These are phyloP conservation scores for Cystobasidium ongulense DNA, from an alignment of 768 basidiomycete genomes.

Conservation along the genomic window DNA sequence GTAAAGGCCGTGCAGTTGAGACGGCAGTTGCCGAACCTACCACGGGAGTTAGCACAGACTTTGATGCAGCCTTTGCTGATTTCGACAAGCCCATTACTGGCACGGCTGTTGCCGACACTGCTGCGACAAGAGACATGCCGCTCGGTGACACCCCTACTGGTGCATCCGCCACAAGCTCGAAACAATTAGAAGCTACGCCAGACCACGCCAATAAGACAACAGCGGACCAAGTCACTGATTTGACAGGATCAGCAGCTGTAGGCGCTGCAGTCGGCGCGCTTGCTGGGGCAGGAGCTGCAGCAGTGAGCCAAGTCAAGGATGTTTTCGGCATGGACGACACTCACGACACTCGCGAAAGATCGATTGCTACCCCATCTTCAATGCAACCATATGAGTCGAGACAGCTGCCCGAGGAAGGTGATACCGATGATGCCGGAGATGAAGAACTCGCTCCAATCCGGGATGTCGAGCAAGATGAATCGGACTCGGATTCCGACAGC, in stretches of 20 bases:
- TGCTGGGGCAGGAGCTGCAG: neutral
- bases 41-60: neutral
- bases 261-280: neutral
- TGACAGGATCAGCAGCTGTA: neutral
- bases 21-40: neutral
- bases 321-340: neutral
- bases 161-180: no score
- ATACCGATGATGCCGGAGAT: neutral
- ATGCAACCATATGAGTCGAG: constrained; percentile 5
- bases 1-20: neutral
- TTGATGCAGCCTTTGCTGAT: constrained; percentile 22
- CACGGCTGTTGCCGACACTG: neutral
- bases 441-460: constrained; percentile 10
- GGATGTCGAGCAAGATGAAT: constrained; percentile 11
- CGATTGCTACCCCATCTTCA: neutral
- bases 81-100: constrained; percentile 1
- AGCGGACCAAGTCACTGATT: neutral
- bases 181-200: no score
- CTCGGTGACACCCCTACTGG: no score
- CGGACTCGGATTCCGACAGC: constrained; percentile 4
- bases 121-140: neutral
- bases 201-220: no score
- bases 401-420: neutral
- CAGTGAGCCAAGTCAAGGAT: neutral
- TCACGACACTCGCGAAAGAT: neutral